Evolutionary conservation across 257 asterid species (phyloP), one percentile per base, ranked within the genome.

Genomic region (Scutellaria barbata): DNA sequence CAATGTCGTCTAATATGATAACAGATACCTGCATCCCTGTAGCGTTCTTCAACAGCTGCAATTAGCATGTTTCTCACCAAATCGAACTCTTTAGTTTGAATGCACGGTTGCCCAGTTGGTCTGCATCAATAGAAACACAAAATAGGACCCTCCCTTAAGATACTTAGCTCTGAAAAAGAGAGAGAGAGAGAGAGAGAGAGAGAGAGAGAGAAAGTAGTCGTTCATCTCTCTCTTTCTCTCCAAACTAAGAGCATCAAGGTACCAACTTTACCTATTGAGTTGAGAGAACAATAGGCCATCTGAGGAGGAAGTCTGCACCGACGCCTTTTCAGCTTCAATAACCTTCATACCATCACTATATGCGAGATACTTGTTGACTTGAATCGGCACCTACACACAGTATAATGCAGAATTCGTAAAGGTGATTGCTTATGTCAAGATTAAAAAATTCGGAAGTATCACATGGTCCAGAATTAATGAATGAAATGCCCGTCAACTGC

Each of bases 31-130:
- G 91, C 91, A 74, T 86, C 91, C 39, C 65, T 77, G 71, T 86
- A 86, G 45, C 91, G 88, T 79, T 86, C 91, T 55, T 86, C 91
- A 20, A 81, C 87, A 16, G 85, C 88, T 46, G 91, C 91, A 45
- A 81, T 81, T 30, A 81, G 77, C 91, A 86, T 86, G 85, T 83
- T 86, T 3, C 91, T 72, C 37, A 83, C 80, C 7, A 86, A 64
- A 71, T 77, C 68, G 69, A 86, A 86, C 76, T 86, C 91, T 67
- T 79, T 83, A 0, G 91, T 81, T 61, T 86, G 88, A 51, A 84
- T 69, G 80, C 88, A 86, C 0, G 87, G 85, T 68, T 83, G 84
- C 22, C 83, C 91, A 11, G 77, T 80, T 7, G 91, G 88, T 52
- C 91, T 86, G 87, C 70, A 68, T 63, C 75, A 33, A 61, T 1